These are phyloP conservation scores for Aspergillus ochraceoroseus DNA, from an alignment of 2,329 filamentous ascomycete species.

Conservation along the genomic window DNA sequence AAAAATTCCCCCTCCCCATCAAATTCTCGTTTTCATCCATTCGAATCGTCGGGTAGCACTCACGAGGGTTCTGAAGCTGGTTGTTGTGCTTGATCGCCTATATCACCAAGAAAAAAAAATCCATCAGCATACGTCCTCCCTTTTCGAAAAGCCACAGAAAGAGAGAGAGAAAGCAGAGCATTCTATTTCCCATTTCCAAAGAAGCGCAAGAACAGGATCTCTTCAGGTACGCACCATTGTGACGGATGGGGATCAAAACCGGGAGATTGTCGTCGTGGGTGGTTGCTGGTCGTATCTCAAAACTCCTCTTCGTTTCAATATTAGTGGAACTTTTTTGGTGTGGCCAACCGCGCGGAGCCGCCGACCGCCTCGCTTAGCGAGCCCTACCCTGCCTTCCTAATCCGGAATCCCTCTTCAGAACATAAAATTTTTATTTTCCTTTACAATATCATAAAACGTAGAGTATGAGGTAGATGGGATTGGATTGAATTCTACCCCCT, in stretches of 20 bases:
- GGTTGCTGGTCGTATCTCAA: constrained; percentile 47
- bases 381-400: constrained; percentile 36
- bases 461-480: too few species aligned
- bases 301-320: constrained; percentile 37
- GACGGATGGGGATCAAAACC: constrained; percentile 52
- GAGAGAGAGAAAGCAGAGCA: constrained; percentile 13
- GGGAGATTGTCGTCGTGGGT: constrained; percentile 41
- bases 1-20: constrained; percentile 18
- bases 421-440: too few species aligned
- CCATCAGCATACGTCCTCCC: constrained; percentile 17
- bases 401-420: constrained; percentile 21
- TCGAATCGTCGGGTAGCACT: constrained; percentile 37
- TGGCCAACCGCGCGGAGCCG: constrained; percentile 33
- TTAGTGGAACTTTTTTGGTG: constrained; percentile 42
- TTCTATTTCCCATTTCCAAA: constrained; percentile 14
- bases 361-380: constrained; percentile 44
- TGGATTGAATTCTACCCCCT: too few species aligned
- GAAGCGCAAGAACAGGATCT: constrained; percentile 12
- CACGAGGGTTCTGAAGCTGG: constrained; percentile 94
- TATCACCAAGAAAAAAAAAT: constrained; percentile 31
- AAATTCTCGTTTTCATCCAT: constrained; percentile 10
- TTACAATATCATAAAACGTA: too few species aligned
- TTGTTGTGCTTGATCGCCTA: constrained; percentile 99
- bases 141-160: constrained; percentile 3
- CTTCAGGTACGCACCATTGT: constrained; percentile 44